Evolutionary conservation across 2,329 filamentous ascomycete species (phyloP).

Genomic region (Blastomyces percursus): DNA sequence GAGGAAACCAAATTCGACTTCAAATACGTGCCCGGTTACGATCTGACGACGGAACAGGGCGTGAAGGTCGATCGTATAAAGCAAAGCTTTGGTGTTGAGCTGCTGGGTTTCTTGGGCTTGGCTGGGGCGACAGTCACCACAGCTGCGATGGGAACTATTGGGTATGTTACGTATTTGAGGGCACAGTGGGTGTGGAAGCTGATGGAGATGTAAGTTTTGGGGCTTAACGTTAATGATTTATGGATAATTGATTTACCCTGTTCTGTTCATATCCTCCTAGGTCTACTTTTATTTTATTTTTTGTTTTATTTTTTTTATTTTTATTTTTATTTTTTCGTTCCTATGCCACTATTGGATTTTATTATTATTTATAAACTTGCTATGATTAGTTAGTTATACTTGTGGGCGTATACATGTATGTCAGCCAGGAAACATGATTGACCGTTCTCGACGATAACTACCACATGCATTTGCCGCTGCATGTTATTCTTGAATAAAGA

Average conservation of each 20-base stretch:
- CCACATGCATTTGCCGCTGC: too few relatives aligned
- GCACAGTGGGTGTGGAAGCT: neutral
- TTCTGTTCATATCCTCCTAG: neutral
- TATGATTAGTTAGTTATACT: neutral
- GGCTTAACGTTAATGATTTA: too few relatives aligned
- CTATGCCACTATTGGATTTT: neutral
- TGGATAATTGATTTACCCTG: neutral
- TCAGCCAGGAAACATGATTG: too few relatives aligned
- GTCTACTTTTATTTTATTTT: neutral
- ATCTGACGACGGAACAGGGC: slow-evolving; percentile 3
- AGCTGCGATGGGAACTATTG: slow-evolving; percentile 2
- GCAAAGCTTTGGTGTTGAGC: neutral
- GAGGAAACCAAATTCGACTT: slow-evolving; percentile 56
- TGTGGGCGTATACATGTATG: too few relatives aligned
- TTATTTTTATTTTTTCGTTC: too few relatives aligned
- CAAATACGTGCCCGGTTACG: slow-evolving; percentile 54
- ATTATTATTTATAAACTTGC: neutral
- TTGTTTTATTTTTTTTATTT: too few relatives aligned
- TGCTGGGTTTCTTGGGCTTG: slow-evolving; percentile 4
- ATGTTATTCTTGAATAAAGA: too few relatives aligned
- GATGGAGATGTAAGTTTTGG: neutral
- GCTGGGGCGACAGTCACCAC: neutral
- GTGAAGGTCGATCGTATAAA: neutral
- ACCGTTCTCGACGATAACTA: too few relatives aligned
- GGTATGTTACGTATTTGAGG: slow-evolving; percentile 1